Base-by-base conservation (phyloP, 306 rosid species). In the Pyrus communis region DNA sequence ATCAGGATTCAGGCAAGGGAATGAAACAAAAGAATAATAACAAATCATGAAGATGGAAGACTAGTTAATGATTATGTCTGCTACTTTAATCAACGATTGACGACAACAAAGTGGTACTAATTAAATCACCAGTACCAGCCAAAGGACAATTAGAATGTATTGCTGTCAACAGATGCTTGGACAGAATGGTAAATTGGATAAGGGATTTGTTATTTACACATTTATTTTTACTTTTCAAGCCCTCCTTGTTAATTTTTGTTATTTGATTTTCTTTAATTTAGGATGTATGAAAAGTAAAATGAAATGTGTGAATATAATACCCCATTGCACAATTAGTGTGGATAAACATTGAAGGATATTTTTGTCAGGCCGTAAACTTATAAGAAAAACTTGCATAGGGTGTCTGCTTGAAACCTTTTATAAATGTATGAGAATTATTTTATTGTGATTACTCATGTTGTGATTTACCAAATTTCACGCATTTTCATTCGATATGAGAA, bases 31-130 rank as follows among this genome's bases (percentile, higher is more conserved):
- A 49, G 10, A 31, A 49, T 49, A 55, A 66, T 6, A 31, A 52
- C 61, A 75, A 66, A 21, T n/a, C 19, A 46, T 49, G 19, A 23
- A 79, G 12, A 57, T 3, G n/a, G 74, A 79, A 38, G 52, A 28
- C 54, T 74, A 31, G 35, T 22, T 58, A 28, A 80, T 80, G 71
- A 75, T 70, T 69, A 40, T 45, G 84, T 76, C 74, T 55, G 14
- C 17, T 30, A 65, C 78, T 81, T 81, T 76, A 71, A 55, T 64
- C 54, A 69, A 31, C 40, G 67, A 43, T 64, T 63, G 61, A 31
- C 40, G 67, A 61, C 52, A 23, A 81, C 15, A 65, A 30, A 70
- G 18, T n/a, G 23, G 65, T 19, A 67, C 55, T 67, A 49, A 80
- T 69, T 49, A 51, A 69, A 45, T 46, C 65, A 57, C 14, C 62